Evolutionary conservation across 306 rosid species (phyloP), one percentile per base, ranked within the genome.

Genomic region (Quercus ilex): DNA sequence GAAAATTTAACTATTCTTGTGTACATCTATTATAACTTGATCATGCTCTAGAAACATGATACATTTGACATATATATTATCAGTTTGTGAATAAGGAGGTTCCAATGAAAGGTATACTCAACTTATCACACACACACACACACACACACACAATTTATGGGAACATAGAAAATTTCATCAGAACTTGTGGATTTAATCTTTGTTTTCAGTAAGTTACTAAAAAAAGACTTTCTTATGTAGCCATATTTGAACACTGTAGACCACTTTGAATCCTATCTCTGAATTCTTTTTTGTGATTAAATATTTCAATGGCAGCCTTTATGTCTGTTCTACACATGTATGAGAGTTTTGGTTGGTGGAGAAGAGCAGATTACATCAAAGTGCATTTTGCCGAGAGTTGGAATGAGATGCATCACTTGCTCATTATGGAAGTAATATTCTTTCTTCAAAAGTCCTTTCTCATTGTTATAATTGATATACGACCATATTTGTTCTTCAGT

Each of bases 301-400:
- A 69, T 79, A 51, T 81, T 41, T 76, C 19, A 41, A 26, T 79
- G 88, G 78, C 91, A 93, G 99, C 96, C 31, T 95, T 95, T 89
- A 87, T 95, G 79, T 95, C 99, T 33, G 92, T 95, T 82, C 92
- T 95, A 23, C 99, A 95, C 84, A 56, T 95, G 98, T 95, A 95
- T 13, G 99, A 95, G 87, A 95, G 91, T 79, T 91, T 93, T 80
- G 99, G 99, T 77, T 95, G 99, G 99, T 95, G 98, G 99, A 90
- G 98, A 78, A 91, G 92, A 78, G 93, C 98, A 3, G 99, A 95
- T 80, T 95, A 95, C 87, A 80, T 95, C 86, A 93, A 95, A 90
- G 99, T 95, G 75, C 98, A 95, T 85, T 95, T 95, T 83, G 99
- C 98, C 55, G 99, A 95, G 88, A 95, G 99, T 91, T 93, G 98